Conservation (phyloP, 192 early-diverging fungal genomes). For the Phlyctochytrium planicorne region DNA sequence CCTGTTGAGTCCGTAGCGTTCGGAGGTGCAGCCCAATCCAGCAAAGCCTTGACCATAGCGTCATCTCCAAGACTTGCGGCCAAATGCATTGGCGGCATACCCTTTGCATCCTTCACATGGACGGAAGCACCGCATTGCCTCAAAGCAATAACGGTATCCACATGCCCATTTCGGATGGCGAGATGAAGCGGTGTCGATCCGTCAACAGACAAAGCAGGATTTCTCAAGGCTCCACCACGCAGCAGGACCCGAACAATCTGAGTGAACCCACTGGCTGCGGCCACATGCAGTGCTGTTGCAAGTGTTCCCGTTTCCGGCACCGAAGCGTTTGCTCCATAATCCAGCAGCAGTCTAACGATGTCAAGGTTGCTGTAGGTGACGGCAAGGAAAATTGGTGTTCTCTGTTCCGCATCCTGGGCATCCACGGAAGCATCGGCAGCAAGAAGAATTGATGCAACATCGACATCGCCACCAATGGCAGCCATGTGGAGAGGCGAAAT, state of each 20-base stretch:
- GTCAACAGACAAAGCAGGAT: neutral
- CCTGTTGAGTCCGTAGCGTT: neutral
- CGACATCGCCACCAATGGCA: slow-evolving; percentile 4
- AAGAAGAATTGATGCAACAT: neutral
- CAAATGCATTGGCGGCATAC: neutral
- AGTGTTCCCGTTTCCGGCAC: neutral
- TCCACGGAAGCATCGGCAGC: slow-evolving; percentile 4
- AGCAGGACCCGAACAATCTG: neutral
- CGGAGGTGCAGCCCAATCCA: neutral
- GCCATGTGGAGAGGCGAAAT: slow-evolving; percentile 3
- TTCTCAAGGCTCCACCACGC: neutral
- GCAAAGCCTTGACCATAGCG: neutral
- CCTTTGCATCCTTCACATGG: neutral
- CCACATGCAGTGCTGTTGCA: neutral
- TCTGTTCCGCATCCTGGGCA: neutral
- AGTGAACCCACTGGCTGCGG: neutral
- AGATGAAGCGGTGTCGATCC: slow-evolving; percentile 5
- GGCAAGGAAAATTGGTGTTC: slow-evolving; percentile 7
- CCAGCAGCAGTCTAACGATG: neutral
- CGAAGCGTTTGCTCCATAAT: neutral
- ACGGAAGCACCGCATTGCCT: neutral
- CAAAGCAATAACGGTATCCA: neutral
- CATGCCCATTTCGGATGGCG: slow-evolving; percentile 1
- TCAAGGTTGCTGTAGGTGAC: slow-evolving; percentile 2
- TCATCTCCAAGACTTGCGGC: neutral